phyloP scores from a whole-genome alignment of 2,329 filamentous ascomycete species.

The Emergomyces pasteurianus region DNA sequence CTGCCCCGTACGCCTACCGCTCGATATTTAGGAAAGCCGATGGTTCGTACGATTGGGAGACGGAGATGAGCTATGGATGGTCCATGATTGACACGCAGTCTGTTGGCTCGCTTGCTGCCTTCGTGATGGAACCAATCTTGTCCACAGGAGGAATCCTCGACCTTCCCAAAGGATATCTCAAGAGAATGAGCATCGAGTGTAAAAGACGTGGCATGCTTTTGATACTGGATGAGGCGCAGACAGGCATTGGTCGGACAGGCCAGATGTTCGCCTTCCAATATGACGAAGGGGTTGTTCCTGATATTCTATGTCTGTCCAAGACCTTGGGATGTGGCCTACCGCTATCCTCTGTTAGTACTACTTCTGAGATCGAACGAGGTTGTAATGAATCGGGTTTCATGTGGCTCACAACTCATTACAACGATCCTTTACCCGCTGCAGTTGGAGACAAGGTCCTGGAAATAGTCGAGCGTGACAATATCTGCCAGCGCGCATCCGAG shows the following conservation, averaged over 20 bases:
- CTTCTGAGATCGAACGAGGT: conserved; percentile 39
- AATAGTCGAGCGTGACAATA: conserved; percentile 45
- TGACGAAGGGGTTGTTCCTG: conserved; percentile 34
- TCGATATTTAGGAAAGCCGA: conserved; percentile 49
- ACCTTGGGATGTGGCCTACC: conserved; percentile 51
- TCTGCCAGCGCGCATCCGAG: conserved; percentile 36
- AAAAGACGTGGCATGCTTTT: conserved; percentile 44
- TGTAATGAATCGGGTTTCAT: conserved; percentile 40
- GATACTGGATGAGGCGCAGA: conserved; percentile 51
- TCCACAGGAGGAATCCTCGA: conserved; percentile 49
- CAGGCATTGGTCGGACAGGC: conserved; percentile 44
- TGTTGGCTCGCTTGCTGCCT: conserved; percentile 50
- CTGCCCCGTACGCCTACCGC: conserved; percentile 49
- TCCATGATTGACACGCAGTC: conserved; percentile 47
- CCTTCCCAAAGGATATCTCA: conserved; percentile 47
- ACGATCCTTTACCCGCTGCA: conserved; percentile 49
- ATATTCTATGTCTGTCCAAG: conserved; percentile 51
- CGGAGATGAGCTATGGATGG: conserved; percentile 53
- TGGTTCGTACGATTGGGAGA: conserved; percentile 53
- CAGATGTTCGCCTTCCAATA: conserved; percentile 49
- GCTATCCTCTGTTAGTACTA: conserved; percentile 46
- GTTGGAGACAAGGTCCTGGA: conserved; percentile 52
- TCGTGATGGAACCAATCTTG: conserved; percentile 51
- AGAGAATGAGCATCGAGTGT: conserved; percentile 43
- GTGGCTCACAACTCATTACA: conserved; percentile 49